phyloP scores from a whole-genome alignment of 2,329 filamentous ascomycete species.

The Uncinocarpus reesii region DNA sequence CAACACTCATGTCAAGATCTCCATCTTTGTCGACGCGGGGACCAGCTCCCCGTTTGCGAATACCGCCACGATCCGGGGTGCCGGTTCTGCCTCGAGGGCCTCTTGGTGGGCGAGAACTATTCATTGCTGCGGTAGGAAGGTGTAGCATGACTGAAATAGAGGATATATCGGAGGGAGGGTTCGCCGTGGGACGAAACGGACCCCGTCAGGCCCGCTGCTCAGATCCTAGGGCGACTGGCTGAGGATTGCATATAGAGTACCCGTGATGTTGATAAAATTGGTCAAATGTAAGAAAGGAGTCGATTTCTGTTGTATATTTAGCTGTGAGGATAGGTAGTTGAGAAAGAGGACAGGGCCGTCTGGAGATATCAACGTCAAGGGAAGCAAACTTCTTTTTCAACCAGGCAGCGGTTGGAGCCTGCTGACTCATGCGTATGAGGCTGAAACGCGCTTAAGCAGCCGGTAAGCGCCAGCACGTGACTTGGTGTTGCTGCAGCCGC shows the following conservation, averaged over 20 bases:
- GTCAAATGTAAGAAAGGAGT: too few species aligned
- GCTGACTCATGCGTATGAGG: not conserved
- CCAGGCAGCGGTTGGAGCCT: too few species aligned
- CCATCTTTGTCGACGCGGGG: slow-evolving; percentile 49
- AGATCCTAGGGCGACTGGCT: not conserved
- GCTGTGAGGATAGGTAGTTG: too few species aligned
- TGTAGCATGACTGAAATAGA: slow-evolving; percentile 11
- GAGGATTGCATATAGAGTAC: not conserved
- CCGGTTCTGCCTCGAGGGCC: slow-evolving; percentile 20
- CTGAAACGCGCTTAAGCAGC: not conserved
- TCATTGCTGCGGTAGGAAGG: slow-evolving; percentile 17
- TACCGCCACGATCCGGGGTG: slow-evolving; percentile 38
- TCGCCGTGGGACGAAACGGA: not conserved
- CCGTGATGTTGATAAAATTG: too few species aligned
- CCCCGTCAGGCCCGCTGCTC: slow-evolving; percentile 8
- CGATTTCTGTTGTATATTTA: too few species aligned
- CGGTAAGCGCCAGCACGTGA: slow-evolving; percentile 1
- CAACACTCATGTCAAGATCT: slow-evolving; percentile 49
- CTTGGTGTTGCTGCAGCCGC: not conserved
- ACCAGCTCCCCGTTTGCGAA: slow-evolving; percentile 40
- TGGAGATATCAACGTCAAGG: too few species aligned
- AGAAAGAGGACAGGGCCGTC: too few species aligned
- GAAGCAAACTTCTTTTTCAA: too few species aligned
- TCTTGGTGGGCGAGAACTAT: slow-evolving; percentile 28
- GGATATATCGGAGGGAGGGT: not conserved